These are phyloP conservation scores for Dissophora ornata DNA, from an alignment of 192 early-diverging fungal species.

Conservation along the genomic window DNA sequence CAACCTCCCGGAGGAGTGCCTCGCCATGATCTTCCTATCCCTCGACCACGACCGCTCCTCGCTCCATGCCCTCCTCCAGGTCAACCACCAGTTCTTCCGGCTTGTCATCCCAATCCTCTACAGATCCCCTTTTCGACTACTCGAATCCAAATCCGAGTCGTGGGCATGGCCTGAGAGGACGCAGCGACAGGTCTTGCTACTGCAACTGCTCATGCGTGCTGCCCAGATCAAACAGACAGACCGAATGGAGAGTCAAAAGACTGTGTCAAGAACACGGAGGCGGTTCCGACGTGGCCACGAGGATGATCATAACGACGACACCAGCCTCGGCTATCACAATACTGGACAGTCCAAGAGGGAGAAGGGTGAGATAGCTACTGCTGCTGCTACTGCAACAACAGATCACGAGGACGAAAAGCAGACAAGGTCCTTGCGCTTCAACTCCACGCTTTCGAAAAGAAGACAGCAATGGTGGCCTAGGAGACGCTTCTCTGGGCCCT, in stretches of 20 bases:
- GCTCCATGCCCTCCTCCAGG: constrained; percentile 30
- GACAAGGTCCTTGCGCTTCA: not conserved
- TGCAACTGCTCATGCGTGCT: constrained; percentile 28
- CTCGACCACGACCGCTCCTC: constrained; percentile 21
- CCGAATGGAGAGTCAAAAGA: not conserved
- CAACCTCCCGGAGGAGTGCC: constrained; percentile 33
- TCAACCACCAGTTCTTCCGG: constrained; percentile 39
- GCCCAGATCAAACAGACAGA: constrained; percentile 24
- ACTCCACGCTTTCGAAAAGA: constrained; percentile 3
- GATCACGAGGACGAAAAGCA: not conserved
- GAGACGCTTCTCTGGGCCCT: not conserved
- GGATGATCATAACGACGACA: not conserved
- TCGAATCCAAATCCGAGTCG: constrained; percentile 26
- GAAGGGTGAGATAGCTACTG: too few relatives aligned
- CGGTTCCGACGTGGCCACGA: too few relatives aligned
- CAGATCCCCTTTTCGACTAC: constrained; percentile 35
- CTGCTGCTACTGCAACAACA: too few relatives aligned
- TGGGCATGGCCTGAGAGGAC: constrained; percentile 33
- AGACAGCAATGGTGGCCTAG: constrained; percentile 38
- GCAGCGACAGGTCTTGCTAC: constrained; percentile 31
- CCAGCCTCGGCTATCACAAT: not conserved
- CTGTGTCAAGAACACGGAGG: too few relatives aligned
- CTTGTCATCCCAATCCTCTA: constrained; percentile 26
- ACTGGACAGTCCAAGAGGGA: too few relatives aligned
- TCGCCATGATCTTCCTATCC: constrained; percentile 20